A percentile compares a stretch with the other conserved stretches of the same genome.
phyloP scores from a whole-genome alignment of 1,284 basidiomycete genomes.

The Boletus sp. region DNA sequence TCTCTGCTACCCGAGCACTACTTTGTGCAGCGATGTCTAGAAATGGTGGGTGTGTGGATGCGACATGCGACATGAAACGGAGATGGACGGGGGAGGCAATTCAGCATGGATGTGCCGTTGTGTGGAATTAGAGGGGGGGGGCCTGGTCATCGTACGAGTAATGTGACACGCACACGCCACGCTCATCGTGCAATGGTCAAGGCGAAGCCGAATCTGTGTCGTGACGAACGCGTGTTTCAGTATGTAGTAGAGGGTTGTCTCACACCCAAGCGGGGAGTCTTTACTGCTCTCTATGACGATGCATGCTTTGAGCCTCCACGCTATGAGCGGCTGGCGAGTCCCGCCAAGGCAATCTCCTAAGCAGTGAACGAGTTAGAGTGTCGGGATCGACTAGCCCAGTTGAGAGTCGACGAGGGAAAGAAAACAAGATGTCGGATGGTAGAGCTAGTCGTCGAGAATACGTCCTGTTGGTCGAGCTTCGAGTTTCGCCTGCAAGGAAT shows the following conservation, averaged over 20 bases:
- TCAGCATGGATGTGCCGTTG: not conserved
- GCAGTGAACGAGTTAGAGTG: not conserved
- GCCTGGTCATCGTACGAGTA: slow-evolving; percentile 9
- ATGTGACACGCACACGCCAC: slow-evolving; percentile 17
- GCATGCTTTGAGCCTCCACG: not conserved
- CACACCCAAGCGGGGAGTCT: slow-evolving; percentile 9
- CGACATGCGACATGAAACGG: slow-evolving; percentile 7
- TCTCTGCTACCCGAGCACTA: not conserved
- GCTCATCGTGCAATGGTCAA: slow-evolving; percentile 1
- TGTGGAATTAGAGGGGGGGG: slow-evolving; percentile 1
- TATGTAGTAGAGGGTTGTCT: not conserved
- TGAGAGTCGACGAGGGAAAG: not conserved
- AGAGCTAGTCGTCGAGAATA: not conserved
- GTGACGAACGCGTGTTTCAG: slow-evolving; percentile 16
- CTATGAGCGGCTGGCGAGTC: not conserved
- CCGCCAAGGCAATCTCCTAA: not conserved
- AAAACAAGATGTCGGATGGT: not conserved
- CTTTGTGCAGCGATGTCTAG: not conserved
- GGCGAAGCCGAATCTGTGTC: slow-evolving; percentile 1
- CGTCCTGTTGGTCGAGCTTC: too few species aligned
- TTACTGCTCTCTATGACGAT: not conserved
- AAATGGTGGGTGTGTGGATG: not conserved
- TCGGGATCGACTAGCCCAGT: not conserved
- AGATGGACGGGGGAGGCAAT: slow-evolving; percentile 1
- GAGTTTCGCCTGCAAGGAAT: too few species aligned